Evolutionary conservation across 495 filamentous ascomycete genomes (phyloP).

Genomic region (Xylaria curta): DNA sequence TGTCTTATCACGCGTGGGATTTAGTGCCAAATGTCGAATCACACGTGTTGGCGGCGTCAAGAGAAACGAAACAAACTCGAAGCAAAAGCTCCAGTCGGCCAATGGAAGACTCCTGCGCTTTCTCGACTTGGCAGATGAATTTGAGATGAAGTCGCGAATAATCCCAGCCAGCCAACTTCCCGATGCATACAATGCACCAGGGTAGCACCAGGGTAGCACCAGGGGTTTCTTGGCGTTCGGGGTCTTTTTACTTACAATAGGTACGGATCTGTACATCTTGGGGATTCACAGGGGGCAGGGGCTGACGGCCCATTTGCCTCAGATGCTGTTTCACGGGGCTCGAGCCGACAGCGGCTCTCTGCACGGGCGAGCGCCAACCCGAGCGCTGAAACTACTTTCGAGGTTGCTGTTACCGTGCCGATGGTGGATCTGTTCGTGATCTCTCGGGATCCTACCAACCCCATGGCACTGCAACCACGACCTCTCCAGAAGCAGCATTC

Average conservation of each 20-base stretch:
- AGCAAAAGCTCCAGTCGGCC: constrained; percentile 30
- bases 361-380: constrained; percentile 34
- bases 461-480: not conserved
- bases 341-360: not conserved
- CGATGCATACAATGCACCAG: not conserved
- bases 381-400: constrained; percentile 36
- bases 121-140: constrained; percentile 9
- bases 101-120: constrained; percentile 34
- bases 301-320: constrained; percentile 33
- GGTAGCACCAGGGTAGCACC: constrained; percentile 19
- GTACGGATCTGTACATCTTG: not conserved
- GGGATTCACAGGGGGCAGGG: constrained; percentile 19
- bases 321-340: constrained; percentile 37
- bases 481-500: not conserved
- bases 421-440: constrained; percentile 18
- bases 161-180: not conserved
- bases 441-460: constrained; percentile 10
- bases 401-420: constrained; percentile 25
- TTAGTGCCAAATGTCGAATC: constrained; percentile 21
- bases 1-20: not conserved
- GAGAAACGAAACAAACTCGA: constrained; percentile 25
- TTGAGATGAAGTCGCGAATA: constrained; percentile 14
- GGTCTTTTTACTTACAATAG: not conserved
- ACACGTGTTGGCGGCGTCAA: constrained; percentile 29
- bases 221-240: constrained; percentile 19